These are phyloP conservation scores for Mortierella sp. DNA, from an alignment of 371 early-diverging fungal genomes.

Conservation along the genomic window DNA sequence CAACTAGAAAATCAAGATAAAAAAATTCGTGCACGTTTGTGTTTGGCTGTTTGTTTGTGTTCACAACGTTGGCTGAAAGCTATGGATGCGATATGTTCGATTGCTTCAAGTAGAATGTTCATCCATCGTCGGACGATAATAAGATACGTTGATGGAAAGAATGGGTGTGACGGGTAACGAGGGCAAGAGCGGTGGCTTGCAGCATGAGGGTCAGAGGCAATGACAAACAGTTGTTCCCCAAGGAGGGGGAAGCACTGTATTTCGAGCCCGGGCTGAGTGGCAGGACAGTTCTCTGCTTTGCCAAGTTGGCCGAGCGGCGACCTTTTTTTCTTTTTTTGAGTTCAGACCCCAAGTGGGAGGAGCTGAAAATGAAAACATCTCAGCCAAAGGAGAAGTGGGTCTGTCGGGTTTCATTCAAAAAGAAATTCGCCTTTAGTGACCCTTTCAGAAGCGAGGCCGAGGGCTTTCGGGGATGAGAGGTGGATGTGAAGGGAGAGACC, in stretches of 20 bases:
- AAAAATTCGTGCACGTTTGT: not conserved
- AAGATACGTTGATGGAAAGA: not conserved
- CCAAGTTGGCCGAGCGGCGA: not conserved
- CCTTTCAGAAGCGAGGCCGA: conserved; percentile 8
- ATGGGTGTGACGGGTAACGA: too few species aligned
- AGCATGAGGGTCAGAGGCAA: not conserved
- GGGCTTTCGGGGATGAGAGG: not conserved
- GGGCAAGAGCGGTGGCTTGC: not conserved
- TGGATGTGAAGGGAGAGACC: not conserved
- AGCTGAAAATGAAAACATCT: not conserved
- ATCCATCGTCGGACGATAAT: not conserved
- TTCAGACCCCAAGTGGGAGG: conserved; percentile 4
- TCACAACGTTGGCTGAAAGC: not conserved
- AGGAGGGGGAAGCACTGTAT: not conserved
- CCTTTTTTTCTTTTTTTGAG: not conserved
- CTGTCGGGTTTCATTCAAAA: conserved; percentile 4
- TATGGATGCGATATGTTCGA: not conserved
- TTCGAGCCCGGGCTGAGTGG: not conserved
- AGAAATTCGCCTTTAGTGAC: not conserved
- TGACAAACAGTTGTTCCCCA: conserved; percentile 2
- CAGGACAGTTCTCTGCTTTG: not conserved
- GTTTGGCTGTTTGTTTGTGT: not conserved
- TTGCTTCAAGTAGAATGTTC: not conserved
- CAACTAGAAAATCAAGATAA: not conserved
- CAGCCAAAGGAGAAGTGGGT: not conserved